A percentile compares a stretch with the other conserved stretches of the same genome.
Evolutionary conservation across 1,139 yeast species (phyloP).

Genomic region (Sugiyamaella grinbergsii): DNA sequence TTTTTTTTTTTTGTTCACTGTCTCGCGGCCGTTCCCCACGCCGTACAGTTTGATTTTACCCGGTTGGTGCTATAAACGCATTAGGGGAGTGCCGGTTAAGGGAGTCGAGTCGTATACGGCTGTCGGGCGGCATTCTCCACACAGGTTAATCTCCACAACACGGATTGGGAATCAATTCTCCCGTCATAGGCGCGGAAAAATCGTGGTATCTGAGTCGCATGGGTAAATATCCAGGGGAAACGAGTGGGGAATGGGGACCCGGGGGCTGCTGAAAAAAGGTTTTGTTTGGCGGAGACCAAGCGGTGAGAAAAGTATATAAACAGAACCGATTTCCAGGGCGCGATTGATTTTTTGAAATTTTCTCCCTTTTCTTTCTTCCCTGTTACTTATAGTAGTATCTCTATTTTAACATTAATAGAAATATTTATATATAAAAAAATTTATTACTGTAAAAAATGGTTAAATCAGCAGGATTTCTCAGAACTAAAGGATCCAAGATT

Average conservation of each 20-base stretch:
- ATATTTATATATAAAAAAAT: background rate
- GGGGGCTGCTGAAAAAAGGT: conserved; percentile 6
- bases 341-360: too few species aligned
- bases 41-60: too few species aligned
- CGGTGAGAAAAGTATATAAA: background rate
- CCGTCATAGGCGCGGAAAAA: conserved; percentile 17
- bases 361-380: background rate
- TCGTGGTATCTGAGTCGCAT: background rate
- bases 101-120: conserved; percentile 1
- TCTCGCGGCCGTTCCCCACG: too few species aligned
- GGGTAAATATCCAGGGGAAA: conserved; percentile 15
- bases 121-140: conserved; percentile 4
- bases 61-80: background rate
- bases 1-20: too few species aligned
- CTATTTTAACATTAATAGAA: too few species aligned
- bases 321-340: background rate
- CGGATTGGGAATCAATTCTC: conserved; percentile 1
- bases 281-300: background rate
- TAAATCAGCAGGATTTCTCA: conserved; percentile 24
- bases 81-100: conserved; percentile 13
- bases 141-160: conserved; percentile 1
- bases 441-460: background rate
- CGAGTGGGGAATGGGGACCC: conserved; percentile 1
- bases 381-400: too few species aligned
- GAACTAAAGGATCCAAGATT: conserved; percentile 48